Evolutionary conservation across 2,329 filamentous ascomycete species (phyloP).

Genomic region (Xylaria multiplex): DNA sequence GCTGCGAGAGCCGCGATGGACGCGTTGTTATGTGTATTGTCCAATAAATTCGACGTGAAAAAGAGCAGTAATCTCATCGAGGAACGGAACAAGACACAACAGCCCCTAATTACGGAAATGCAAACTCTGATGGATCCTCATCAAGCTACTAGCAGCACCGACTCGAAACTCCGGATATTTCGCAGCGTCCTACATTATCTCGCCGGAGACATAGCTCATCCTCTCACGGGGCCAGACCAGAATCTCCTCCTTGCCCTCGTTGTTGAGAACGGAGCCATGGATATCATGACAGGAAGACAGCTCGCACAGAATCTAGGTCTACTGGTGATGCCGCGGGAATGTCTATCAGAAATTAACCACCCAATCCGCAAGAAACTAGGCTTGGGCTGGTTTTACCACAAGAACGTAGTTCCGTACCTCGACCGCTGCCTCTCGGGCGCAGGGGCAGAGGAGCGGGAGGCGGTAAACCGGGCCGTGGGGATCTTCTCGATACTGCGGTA

Average conservation of each 20-base stretch:
- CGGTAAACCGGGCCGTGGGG: constrained; percentile 57
- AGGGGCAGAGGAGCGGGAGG: constrained; percentile 42
- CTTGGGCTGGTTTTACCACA: constrained; percentile 46
- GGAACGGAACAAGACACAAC: constrained; percentile 35
- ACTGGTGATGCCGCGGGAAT: constrained; percentile 45
- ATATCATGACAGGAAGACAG: constrained; percentile 41
- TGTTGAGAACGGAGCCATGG: constrained; percentile 32
- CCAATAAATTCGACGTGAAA: constrained; percentile 44
- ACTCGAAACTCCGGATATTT: constrained; percentile 38
- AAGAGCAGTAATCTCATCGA: constrained; percentile 14
- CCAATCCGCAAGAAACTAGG: constrained; percentile 43
- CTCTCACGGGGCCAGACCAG: constrained; percentile 28
- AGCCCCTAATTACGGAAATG: constrained; percentile 27
- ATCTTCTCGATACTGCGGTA: constrained; percentile 61
- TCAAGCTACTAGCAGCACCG: constrained; percentile 4
- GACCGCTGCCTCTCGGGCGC: constrained; percentile 53
- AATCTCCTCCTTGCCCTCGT: constrained; percentile 42
- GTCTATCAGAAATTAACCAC: constrained; percentile 44
- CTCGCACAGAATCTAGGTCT: constrained; percentile 45
- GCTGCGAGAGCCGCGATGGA: constrained; percentile 44
- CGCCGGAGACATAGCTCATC: constrained; percentile 48
- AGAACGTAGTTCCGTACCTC: constrained; percentile 50
- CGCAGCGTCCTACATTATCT: constrained; percentile 47
- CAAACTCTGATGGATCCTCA: constrained; percentile 3
- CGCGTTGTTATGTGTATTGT: constrained; percentile 41